These are phyloP conservation scores for Pestalotiopsis sp. DNA, from an alignment of 2,329 filamentous ascomycete species.

Conservation along the genomic window DNA sequence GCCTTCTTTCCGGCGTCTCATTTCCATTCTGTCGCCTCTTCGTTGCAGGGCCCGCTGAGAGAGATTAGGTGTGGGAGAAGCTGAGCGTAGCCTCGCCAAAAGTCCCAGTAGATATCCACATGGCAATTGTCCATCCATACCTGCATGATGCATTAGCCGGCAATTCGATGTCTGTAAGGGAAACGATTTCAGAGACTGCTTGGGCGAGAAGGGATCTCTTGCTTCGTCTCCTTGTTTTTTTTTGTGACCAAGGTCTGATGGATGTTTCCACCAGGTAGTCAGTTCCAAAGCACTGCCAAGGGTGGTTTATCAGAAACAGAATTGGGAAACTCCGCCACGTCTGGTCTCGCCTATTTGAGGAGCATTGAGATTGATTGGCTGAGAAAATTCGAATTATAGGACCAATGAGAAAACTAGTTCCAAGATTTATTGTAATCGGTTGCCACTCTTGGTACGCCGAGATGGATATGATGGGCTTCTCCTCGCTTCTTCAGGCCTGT, in stretches of 20 bases:
- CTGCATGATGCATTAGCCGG: not conserved
- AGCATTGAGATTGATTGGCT: not conserved
- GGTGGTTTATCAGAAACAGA: not conserved
- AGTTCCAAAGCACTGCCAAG: not conserved
- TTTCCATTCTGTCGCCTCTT: not conserved
- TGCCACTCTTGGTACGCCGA: not conserved
- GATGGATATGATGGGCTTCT: too few relatives aligned
- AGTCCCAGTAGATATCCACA: not conserved
- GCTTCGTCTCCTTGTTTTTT: not conserved
- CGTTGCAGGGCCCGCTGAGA: not conserved
- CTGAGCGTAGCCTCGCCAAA: slow-evolving; percentile 1
- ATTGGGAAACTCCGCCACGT: not conserved
- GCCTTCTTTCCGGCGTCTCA: not conserved
- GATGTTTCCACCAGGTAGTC: not conserved
- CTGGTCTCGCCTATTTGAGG: not conserved
- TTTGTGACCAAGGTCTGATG: not conserved
- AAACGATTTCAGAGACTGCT: too few relatives aligned
- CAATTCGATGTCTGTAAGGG: not conserved
- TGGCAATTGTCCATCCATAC: not conserved
- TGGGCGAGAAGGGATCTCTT: not conserved
- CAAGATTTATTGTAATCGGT: not conserved
- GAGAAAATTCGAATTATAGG: not conserved
- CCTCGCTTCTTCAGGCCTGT: not conserved
- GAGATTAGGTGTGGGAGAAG: not conserved
- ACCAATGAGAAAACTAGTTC: slow-evolving; percentile 5